Evolutionary conservation across 208 protist genomes (phyloP).

Genomic region (Trypanosoma conorhini): DNA sequence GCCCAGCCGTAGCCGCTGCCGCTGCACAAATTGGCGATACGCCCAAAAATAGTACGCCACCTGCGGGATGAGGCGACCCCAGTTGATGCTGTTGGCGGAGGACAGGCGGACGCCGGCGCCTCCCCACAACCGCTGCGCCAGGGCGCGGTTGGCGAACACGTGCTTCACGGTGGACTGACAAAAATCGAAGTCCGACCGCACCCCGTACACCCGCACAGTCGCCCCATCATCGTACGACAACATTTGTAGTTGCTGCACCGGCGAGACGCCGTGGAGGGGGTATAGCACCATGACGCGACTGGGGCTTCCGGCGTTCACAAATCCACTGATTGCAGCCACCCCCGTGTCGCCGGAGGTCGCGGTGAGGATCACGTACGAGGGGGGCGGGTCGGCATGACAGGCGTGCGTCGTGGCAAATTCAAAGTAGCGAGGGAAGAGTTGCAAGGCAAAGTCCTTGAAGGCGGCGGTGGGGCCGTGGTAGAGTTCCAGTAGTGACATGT

Average conservation of each 20-base stretch:
- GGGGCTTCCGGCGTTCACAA: constrained; percentile 61
- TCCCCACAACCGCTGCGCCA: constrained; percentile 63
- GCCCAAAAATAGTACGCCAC: constrained; percentile 96
- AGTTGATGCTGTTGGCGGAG: constrained; percentile 99
- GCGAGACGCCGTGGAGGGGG: constrained; percentile 78
- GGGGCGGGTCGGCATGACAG: not conserved
- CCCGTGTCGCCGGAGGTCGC: constrained; percentile 92
- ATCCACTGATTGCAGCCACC: constrained; percentile 86
- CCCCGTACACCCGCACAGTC: constrained; percentile 69
- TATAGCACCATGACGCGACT: constrained; percentile 89
- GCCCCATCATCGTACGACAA: constrained; percentile 73
- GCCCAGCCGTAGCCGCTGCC: constrained; percentile 18
- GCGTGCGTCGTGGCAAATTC: constrained; percentile 32
- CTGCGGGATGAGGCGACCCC: constrained; percentile 96
- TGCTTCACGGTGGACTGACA: constrained; percentile 92
- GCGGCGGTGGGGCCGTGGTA: constrained; percentile 90
- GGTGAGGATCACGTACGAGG: constrained; percentile 77
- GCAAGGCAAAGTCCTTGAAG: constrained; percentile 92
- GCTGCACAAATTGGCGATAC: constrained; percentile 89
- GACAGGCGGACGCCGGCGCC: constrained; percentile 60
- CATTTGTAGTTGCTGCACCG: constrained; percentile 90
- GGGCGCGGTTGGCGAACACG: constrained; percentile 82
- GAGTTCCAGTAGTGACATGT: constrained; percentile 65
- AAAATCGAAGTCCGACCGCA: constrained; percentile 89
- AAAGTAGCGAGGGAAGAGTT: constrained; percentile 90